Conservation (phyloP, 2,329 filamentous ascomycete species). For the Calonectria pseudoturangicola region DNA sequence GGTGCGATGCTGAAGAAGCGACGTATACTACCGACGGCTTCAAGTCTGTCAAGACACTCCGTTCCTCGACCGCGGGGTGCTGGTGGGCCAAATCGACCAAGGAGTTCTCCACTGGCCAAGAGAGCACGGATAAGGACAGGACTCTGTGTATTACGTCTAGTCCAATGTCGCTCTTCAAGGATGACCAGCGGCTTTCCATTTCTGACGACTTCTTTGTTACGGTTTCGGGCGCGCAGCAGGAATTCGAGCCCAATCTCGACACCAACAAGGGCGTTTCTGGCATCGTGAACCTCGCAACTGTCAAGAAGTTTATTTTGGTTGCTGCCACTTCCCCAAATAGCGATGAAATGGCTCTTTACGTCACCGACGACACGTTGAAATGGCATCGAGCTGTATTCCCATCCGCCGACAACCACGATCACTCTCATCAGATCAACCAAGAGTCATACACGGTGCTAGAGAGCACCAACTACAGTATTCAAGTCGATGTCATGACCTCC, state of each 20-base stretch:
- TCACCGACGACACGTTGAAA: conserved; percentile 86
- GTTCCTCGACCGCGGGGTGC: conserved; percentile 83
- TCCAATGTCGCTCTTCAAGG: conserved; percentile 80
- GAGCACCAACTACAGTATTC: conserved; percentile 98
- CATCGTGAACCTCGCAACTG: conserved; percentile 86
- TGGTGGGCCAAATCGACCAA: conserved; percentile 89
- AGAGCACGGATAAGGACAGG: conserved; percentile 79
- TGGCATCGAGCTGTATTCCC: conserved; percentile 97
- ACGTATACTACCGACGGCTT: conserved; percentile 93
- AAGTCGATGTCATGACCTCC: conserved; percentile 91
- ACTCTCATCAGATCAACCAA: conserved; percentile 81
- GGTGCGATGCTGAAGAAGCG: conserved; percentile 77
- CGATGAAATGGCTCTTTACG: conserved; percentile 92
- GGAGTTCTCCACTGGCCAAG: conserved; percentile 81
- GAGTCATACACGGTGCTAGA: conserved; percentile 95
- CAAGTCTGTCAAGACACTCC: conserved; percentile 78
- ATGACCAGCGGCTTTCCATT: conserved; percentile 85
- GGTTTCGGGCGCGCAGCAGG: conserved; percentile 68
- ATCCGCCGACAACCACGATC: conserved; percentile 83
- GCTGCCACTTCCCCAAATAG: conserved; percentile 87
- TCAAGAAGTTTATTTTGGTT: conserved; percentile 91
- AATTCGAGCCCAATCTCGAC: conserved; percentile 86
- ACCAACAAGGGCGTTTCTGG: conserved; percentile 84
- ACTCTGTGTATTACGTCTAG: conserved; percentile 88
- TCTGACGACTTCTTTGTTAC: conserved; percentile 89